Base-by-base conservation (phyloP, 768 basidiomycete species). In the Boletus subparvulus region DNA sequence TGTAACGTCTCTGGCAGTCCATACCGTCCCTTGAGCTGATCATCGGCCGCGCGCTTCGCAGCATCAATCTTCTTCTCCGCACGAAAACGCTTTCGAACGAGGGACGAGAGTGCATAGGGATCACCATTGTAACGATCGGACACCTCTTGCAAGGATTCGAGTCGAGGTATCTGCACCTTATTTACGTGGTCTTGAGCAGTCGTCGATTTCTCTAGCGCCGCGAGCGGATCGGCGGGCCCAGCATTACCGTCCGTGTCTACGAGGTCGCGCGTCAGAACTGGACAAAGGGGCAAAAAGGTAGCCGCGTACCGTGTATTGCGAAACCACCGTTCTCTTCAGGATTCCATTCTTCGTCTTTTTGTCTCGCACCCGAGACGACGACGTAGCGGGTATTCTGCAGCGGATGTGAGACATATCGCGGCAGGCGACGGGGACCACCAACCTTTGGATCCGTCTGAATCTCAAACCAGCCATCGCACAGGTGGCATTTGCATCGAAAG, bases 371-470 rank as follows among this genome's bases (percentile, higher is more conserved):
- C 21, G 89, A 89, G 3, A 83, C 80, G 2, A 98, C 97, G 24
- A 97, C 87, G 66, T 99, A 99, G 17, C 90, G 84, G 1, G 97
- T 96, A 66, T 98, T 97, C 97, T 98, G 13, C 16, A 16, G 3
- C 17, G 13, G 3, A 50, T 19, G 47, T 43, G 53, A 52, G 37
- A 45, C 26, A 17, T 8, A 17, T 6, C 8, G 17, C 7, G 17
- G 13, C 21, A 1, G 17, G 26, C n/a, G 16, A 3, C 3, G 30
- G 1, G 2, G 43, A 14, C 3, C 21, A 14, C 77, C 49, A 61
- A 92, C 95, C 87, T 98, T 89, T 3, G 96, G 96, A 66, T 99
- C 96, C 9, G 97, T 98, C 61, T 95, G 84, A 50, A 99, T 94
- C 76, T 97, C 95, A 61, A 98, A 98, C 94, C 94, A 96, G n/a